Evolutionary conservation across 2,329 filamentous ascomycete species (phyloP), one percentile per base, ranked within the genome.

Genomic region (Neofusicoccum parvum): DNA sequence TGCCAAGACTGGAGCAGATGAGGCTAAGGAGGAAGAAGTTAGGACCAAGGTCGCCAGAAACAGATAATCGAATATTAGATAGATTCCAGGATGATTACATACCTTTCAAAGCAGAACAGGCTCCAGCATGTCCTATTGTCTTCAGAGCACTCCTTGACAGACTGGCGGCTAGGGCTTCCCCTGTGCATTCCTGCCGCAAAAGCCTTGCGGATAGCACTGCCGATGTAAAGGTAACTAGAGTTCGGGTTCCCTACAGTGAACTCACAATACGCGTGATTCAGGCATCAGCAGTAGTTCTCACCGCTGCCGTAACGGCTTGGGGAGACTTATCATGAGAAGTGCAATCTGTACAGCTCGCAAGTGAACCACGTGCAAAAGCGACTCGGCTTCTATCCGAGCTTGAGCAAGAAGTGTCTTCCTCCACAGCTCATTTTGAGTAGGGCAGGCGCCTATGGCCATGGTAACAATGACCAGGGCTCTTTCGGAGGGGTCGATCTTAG

Each of bases 361-460:
- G 20, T 63, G 53, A 37, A 66, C 65, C n/a, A 62, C 53, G 45
- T 66, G 65, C 3, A 48, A 36, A 20, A 62, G 36, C 7, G 50
- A 37, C 15, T 66, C 59, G 12, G 58, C 65, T 17, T 66, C 65
- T 14, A 41, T n/a, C 3, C 59, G n/a, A 9, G 58, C 65, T n/a
- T 66, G 65, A 3, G 50, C 36, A 3, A 66, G 3, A 9, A 66
- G 41, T 3, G 59, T 56, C n/a, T 56, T 54, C 32, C 58, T 48
- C 65, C 56, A 63, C 37, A 53, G 7, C 5, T 62, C 50, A 34
- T 66, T 58, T 14, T 41, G 46, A 11, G 58, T 66, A 5, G 50
- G 56, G 5, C 48, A 66, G 10, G 65, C 56, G 10, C 65, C 65
- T 23, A 66, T 66, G 10, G 65, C 65, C 65, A 66, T 56, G 17